A percentile compares a stretch with the other conserved stretches of the same genome.
These are phyloP conservation scores for Thermomyces lanuginosus DNA, from an alignment of 2,329 filamentous ascomycete species.

Conservation along the genomic window DNA sequence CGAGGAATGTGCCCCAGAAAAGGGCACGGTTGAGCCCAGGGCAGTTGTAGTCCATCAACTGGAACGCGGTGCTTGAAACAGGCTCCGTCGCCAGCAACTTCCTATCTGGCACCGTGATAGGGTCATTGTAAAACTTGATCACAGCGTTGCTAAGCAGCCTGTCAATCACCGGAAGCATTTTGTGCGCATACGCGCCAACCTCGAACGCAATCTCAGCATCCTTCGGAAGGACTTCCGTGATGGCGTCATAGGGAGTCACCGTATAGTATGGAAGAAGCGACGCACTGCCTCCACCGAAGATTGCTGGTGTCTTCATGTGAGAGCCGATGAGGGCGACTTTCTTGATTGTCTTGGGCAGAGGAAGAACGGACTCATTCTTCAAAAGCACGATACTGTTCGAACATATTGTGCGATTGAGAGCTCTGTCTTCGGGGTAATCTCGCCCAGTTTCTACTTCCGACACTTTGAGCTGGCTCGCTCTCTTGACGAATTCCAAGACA, in stretches of 20 bases:
- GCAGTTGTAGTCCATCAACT: slow-evolving; percentile 40
- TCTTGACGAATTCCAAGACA: slow-evolving; percentile 44
- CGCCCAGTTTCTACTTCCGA: slow-evolving; percentile 39
- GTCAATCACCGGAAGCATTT: slow-evolving; percentile 29
- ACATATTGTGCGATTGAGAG: slow-evolving; percentile 50
- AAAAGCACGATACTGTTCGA: slow-evolving; percentile 55
- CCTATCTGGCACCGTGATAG: slow-evolving; percentile 19
- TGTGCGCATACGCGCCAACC: slow-evolving; percentile 48
- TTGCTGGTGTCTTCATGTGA: slow-evolving; percentile 32
- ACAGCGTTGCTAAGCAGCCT: slow-evolving; percentile 13
- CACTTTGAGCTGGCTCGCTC: slow-evolving; percentile 36
- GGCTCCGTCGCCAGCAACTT: slow-evolving; percentile 6
- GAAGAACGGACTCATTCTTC: slow-evolving; percentile 54
- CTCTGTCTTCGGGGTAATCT: slow-evolving; percentile 46
- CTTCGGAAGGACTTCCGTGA: slow-evolving; percentile 10
- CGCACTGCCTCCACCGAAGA: slow-evolving; percentile 49
- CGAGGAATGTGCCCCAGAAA: slow-evolving; percentile 45
- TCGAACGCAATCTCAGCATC: slow-evolving; percentile 31
- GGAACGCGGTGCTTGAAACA: slow-evolving; percentile 20
- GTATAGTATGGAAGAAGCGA: slow-evolving; percentile 32
- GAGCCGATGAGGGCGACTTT: slow-evolving; percentile 38
- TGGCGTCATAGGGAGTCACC: slow-evolving; percentile 24
- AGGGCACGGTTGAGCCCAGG: slow-evolving; percentile 35
- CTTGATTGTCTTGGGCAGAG: slow-evolving; percentile 29
- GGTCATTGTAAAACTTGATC: slow-evolving; percentile 48